Evolutionary conservation across 2,329 filamentous ascomycete genomes (phyloP), one percentile per base, ranked within the genome.

Genomic region (Pseudogymnoascus sp.): DNA sequence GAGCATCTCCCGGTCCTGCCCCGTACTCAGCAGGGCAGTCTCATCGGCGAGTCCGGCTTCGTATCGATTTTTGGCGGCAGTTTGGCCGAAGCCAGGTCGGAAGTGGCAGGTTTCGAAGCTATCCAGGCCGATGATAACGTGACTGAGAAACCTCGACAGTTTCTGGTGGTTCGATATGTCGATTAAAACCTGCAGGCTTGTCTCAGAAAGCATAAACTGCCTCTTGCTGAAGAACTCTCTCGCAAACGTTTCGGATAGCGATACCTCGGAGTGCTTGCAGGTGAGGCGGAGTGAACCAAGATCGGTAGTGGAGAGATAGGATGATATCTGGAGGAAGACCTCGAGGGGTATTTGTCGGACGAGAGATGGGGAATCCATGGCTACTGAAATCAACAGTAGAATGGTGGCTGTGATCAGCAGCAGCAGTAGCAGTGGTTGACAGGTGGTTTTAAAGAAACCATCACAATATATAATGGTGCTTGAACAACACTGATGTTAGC

Each of bases 191-290:
- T 81, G 76, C 8, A 87, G 73, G 67, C 85, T 87, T 66, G 77
- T 72, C 35, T 81, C 74, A 1, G 79, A 80, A 61, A 87, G 69
- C 81, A 87, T 85, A 72, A 88, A 89, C 68, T 88, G 85, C 67
- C 81, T 83, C 70, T 83, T 84, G 59, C 75, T 77, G 72, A 89
- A 89, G 75, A 86, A 89, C 65, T 87, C 84, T 25, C 75, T 75
- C 29, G 80, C 76, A 66, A 88, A 88, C 35, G 75, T 76, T 58
- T 78, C 74, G 71, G 83, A 82, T 10, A 87, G 74, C 1, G 76
- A 74, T 18, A 72, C 72, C 69, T 88, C 84, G 10, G 85, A 69
- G 15, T 75, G 70, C 61, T 79, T 82, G 74, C 83, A 86, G 2
- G 78, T 77, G 13, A 79, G 72, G 5, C 86, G 84, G 6, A 88